phyloP scores from a whole-genome alignment of 257 asterid genomes.

The Nicotiana benthamiana region DNA sequence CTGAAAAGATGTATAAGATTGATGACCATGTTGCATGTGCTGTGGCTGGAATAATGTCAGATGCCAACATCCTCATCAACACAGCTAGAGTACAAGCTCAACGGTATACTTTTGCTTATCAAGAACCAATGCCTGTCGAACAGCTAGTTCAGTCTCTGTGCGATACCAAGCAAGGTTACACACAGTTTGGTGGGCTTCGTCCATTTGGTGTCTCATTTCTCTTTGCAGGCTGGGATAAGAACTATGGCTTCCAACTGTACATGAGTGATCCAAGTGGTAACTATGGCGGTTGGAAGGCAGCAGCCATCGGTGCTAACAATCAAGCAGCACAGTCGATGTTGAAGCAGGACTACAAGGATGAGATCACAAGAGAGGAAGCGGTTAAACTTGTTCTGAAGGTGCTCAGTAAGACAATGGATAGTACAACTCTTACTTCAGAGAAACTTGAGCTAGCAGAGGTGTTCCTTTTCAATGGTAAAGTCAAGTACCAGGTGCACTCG shows the following conservation, averaged over 20 bases:
- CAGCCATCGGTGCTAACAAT: slow-evolving; percentile 3
- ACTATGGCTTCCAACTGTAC: slow-evolving; percentile 6
- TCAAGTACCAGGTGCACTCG: slow-evolving; percentile 11
- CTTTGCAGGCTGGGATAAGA: slow-evolving; percentile 6
- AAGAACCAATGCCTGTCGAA: background rate
- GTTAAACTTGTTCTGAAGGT: slow-evolving; percentile 9
- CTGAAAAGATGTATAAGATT: too few species aligned
- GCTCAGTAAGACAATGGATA: slow-evolving; percentile 14
- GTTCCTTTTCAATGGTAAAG: slow-evolving; percentile 7
- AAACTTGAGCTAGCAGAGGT: slow-evolving; percentile 11
- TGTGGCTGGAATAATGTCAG: too few species aligned
- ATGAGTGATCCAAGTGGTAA: slow-evolving; percentile 8
- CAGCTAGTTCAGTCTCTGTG: slow-evolving; percentile 6
- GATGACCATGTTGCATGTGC: too few species aligned
- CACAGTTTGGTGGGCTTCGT: slow-evolving; percentile 8
- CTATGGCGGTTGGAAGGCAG: slow-evolving; percentile 10
- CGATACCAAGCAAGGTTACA: slow-evolving; percentile 5
- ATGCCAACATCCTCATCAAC: too few species aligned
- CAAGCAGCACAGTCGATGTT: slow-evolving; percentile 4
- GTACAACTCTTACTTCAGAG: slow-evolving; percentile 12
- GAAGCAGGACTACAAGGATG: slow-evolving; percentile 8
- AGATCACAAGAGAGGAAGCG: slow-evolving; percentile 2
- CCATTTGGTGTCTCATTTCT: slow-evolving; percentile 5
- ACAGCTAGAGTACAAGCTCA: too few species aligned
- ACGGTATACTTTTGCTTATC: too few species aligned